A percentile compares a stretch with the other conserved stretches of the same genome.
Evolutionary conservation across 2,329 filamentous ascomycete genomes (phyloP).

Genomic region (Stromatinia cepivora): DNA sequence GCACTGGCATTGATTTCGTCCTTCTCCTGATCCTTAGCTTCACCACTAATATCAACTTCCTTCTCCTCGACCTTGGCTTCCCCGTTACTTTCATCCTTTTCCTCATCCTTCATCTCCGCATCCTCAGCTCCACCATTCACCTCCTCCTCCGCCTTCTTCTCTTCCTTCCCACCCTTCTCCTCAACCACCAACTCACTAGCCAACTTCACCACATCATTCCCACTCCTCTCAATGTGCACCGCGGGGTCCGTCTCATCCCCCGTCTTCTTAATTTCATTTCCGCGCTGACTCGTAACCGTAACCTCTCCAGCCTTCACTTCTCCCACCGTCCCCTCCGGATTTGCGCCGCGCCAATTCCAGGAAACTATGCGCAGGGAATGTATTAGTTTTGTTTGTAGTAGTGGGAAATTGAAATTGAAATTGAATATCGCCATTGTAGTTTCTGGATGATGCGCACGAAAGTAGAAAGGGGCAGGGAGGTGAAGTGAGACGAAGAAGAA

Average conservation of each 20-base stretch:
- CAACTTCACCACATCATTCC: slow-evolving; percentile 65
- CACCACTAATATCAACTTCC: slow-evolving; percentile 26
- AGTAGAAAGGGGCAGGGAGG: too few relatives aligned
- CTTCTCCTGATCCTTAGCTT: slow-evolving; percentile 18
- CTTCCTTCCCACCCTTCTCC: slow-evolving; percentile 23
- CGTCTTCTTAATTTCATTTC: slow-evolving; percentile 65
- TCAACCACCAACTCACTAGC: slow-evolving; percentile 59
- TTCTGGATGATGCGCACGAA: neutral
- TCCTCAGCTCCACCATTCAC: slow-evolving; percentile 25
- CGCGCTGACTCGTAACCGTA: slow-evolving; percentile 59
- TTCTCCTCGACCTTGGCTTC: slow-evolving; percentile 34
- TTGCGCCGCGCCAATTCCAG: slow-evolving; percentile 59
- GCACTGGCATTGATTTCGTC: slow-evolving; percentile 30
- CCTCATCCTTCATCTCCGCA: slow-evolving; percentile 43
- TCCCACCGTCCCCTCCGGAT: slow-evolving; percentile 57
- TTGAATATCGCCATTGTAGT: slow-evolving; percentile 2
- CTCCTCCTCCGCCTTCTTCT: slow-evolving; percentile 37
- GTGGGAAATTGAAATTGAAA: neutral
- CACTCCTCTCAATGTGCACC: slow-evolving; percentile 57
- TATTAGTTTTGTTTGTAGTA: neutral
- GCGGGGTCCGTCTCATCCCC: slow-evolving; percentile 61
- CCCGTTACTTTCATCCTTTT: slow-evolving; percentile 31
- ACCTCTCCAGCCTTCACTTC: slow-evolving; percentile 61
- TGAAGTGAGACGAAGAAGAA: neutral
- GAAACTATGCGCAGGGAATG: slow-evolving; percentile 49